Evolutionary conservation across 768 basidiomycete species (phyloP), one percentile per base, ranked within the genome.

Genomic region (Pulveroboletus sp.): DNA sequence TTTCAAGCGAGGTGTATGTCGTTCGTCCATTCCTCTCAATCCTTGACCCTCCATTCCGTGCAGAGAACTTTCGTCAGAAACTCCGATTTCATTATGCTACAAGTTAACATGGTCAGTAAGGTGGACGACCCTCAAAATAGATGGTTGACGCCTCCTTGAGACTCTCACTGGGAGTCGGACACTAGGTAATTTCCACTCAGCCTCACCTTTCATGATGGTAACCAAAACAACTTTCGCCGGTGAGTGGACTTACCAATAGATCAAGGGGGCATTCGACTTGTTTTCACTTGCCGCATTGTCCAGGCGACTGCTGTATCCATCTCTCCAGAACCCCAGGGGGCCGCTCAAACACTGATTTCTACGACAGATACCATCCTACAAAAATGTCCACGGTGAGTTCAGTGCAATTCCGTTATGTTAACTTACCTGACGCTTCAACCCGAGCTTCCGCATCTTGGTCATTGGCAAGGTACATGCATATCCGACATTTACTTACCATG

Each of bases 401-500:
- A 12, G 23, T 24, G 0, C 8, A 1, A 17, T 23, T 10, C 4
- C 13, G 2, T 9, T 17, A 27, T 5, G 11, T 30, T 13, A 2
- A 6, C 31, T 19, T 22, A 4, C 24, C 39, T 14, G 22, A 47
- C 12, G 7, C 2, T 24, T 39, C 5, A 4, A 32, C 23, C 14
- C 9, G 10, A 48, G 48, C 7, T 49, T 49, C 34, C 48, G 41
- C 22, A 49, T 49, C 34, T 23, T 49, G 16, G 48, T 43, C 8
- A 49, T 49, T 11, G 48, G 48, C 5, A 49, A 42, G 7, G 47
- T 42, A 29, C 16, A 17, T 1, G 19, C n/a, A n/a, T 23, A 2
- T 12, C 16, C 19, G 14, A 2, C 30, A 2, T 6, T 26, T 13
- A 13, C 7, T 10, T 20, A 13, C 14, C 32, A 26, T 11, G 14